phyloP scores from a whole-genome alignment of 2,329 filamentous ascomycete genomes.

The Penicillium sp. region DNA sequence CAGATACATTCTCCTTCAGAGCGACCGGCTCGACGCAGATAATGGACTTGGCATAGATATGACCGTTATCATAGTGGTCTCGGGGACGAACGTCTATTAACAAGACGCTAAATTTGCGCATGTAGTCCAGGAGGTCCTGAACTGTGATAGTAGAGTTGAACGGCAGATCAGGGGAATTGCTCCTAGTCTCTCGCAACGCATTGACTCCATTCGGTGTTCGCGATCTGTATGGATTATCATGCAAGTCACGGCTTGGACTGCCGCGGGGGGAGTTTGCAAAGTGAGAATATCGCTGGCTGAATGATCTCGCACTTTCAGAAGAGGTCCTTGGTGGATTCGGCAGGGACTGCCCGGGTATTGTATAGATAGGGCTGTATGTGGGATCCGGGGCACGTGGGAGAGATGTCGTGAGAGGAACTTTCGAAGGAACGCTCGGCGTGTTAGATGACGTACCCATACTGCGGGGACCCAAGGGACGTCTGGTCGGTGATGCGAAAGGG shows the following conservation, averaged over 20 bases:
- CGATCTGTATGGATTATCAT: constrained; percentile 45
- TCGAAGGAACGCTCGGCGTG: constrained; percentile 40
- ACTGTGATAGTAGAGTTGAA: constrained; percentile 62
- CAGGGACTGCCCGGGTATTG: constrained; percentile 36
- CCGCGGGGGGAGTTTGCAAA: constrained; percentile 31
- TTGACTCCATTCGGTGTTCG: constrained; percentile 42
- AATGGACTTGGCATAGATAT: constrained; percentile 76
- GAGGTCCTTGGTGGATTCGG: constrained; percentile 40
- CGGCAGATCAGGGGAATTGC: constrained; percentile 47
- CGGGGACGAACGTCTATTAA: constrained; percentile 81
- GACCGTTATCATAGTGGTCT: constrained; percentile 77
- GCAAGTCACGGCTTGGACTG: constrained; percentile 33
- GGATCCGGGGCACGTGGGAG: constrained; percentile 47
- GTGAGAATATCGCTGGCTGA: constrained; percentile 36
- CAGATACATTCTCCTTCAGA: constrained; percentile 62
- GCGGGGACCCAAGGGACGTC: constrained; percentile 41
- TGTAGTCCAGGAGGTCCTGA: constrained; percentile 65
- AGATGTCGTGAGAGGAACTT: constrained; percentile 40
- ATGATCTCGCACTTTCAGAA: constrained; percentile 39
- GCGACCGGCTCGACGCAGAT: constrained; percentile 88
- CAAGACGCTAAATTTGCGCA: constrained; percentile 63
- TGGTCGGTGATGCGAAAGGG: constrained; percentile 13
- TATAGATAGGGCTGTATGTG: constrained; percentile 46
- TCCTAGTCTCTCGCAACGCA: constrained; percentile 36
- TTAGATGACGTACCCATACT: constrained; percentile 38